Evolutionary conservation across 2,329 filamentous ascomycete genomes (phyloP).

Genomic region (Zasmidium citrigriseum): DNA sequence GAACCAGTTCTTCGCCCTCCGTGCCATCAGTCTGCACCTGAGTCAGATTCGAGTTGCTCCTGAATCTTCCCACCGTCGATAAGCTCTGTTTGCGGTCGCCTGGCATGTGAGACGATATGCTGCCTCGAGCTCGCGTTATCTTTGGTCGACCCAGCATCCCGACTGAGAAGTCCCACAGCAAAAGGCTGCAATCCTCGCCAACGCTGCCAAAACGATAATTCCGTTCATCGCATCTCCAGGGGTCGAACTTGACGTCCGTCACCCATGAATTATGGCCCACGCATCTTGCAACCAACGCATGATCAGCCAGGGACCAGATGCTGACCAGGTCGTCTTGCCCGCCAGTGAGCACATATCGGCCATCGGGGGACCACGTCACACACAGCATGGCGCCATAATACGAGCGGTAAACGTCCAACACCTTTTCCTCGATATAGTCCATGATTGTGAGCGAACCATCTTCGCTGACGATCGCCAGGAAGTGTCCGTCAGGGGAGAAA

Average conservation of each 20-base stretch:
- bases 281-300: slow-evolving; percentile 82
- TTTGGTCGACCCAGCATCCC: slow-evolving; percentile 94
- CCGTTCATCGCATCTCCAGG: slow-evolving; percentile 92
- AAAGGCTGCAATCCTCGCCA: slow-evolving; percentile 85
- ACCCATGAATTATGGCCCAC: slow-evolving; percentile 97
- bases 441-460: slow-evolving; percentile 88
- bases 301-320: slow-evolving; percentile 89
- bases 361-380: slow-evolving; percentile 96
- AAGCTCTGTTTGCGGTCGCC: slow-evolving; percentile 40
- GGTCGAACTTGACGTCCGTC: slow-evolving; percentile 88
- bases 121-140: slow-evolving; percentile 58
- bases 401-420: slow-evolving; percentile 83
- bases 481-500: slow-evolving; percentile 85
- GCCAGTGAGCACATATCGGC: slow-evolving; percentile 91
- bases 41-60: slow-evolving; percentile 71
- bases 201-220: slow-evolving; percentile 97
- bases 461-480: slow-evolving; percentile 87
- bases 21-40: slow-evolving; percentile 33
- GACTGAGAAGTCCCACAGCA: slow-evolving; percentile 96
- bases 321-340: slow-evolving; percentile 95
- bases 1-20: slow-evolving; percentile 58
- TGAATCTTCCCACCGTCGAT: slow-evolving; percentile 60
- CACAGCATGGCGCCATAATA: slow-evolving; percentile 94
- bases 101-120: slow-evolving; percentile 56
- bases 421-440: slow-evolving; percentile 84